Evolutionary conservation across 2,329 filamentous ascomycete species (phyloP).

Genomic region (Ophiostoma pallidulum): DNA sequence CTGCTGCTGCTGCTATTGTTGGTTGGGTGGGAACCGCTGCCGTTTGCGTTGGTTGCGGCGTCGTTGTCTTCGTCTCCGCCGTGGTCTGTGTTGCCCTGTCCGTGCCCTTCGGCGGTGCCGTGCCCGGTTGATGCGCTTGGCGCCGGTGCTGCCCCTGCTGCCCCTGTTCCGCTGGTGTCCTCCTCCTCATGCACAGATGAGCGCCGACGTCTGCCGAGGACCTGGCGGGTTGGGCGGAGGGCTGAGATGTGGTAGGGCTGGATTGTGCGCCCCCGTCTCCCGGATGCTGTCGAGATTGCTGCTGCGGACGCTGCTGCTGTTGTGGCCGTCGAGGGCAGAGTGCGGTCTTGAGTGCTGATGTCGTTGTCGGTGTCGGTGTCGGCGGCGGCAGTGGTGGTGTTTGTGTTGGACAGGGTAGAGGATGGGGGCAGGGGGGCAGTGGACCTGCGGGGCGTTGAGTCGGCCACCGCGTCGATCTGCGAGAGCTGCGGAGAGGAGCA

Average conservation of each 20-base stretch:
- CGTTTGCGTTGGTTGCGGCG: neutral
- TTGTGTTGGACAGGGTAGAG: neutral
- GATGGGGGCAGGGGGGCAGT: slow-evolving; percentile 11
- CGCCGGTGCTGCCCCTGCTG: neutral
- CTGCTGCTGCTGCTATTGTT: neutral
- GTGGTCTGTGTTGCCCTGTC: neutral
- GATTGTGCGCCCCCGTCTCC: no score
- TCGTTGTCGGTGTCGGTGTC: neutral
- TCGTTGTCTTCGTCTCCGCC: neutral
- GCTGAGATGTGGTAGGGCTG: no score
- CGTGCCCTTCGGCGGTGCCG: neutral
- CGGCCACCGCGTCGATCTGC: slow-evolving; percentile 16
- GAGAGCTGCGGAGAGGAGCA: slow-evolving; percentile 14
- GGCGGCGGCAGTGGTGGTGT: neutral
- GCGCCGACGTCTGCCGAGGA: slow-evolving; percentile 49
- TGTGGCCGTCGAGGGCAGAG: neutral
- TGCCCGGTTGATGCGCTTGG: neutral
- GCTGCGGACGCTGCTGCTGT: no score
- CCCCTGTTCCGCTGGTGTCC: slow-evolving; percentile 7
- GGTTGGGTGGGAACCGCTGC: neutral
- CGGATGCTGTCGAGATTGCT: no score
- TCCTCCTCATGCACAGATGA: slow-evolving; percentile 31
- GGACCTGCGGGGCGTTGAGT: slow-evolving; percentile 15
- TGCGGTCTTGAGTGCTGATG: neutral
- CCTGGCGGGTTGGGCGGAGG: slow-evolving; percentile 22